Evolutionary conservation across 306 rosid species (phyloP), one percentile per base, ranked within the genome.

Genomic region (Boehmeria nivea): DNA sequence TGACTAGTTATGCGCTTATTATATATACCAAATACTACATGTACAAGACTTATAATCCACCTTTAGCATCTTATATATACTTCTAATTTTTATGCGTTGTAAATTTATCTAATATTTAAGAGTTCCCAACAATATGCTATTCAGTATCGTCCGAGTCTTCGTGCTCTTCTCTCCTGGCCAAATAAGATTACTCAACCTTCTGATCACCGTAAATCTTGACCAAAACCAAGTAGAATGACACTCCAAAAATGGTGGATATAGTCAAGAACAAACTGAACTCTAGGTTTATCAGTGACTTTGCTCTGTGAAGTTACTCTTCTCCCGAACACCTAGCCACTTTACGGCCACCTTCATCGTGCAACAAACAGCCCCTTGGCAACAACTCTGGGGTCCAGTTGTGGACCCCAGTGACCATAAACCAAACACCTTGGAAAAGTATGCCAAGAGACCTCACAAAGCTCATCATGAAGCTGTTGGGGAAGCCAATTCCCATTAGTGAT

Each of bases 191-290:
- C 34, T 28, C 34, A 3, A 28, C 3, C 34, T 28, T 28, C 8
- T 28, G 34, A 28, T 11, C 62, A 8, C 8, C 34, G 8, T 28
- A 28, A 28, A 28, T 28, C 34, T 28, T 28, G 34, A 28, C 5
- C 34, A 28, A 8, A 28, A 28, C 34, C 34, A 28, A 8, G 34
- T 3, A 28, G 8, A 28, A 28, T 8, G 34, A 28, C 3, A 87
- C 49, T 0, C 73, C 74, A 1, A 80, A 76, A 64, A 68, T 13
- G 3, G 89, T 59, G 3, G 77, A 33, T 0, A 27, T 65, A 10
- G 81, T 75, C 38, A 91, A 34, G 46, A 39, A 73, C 94, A 91
- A 91, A 43, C 95, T 91, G 65, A 87, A 91, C 8, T 66, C 71
- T 24, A 91, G 72, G 52, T 72, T 82, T 8, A 91, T 75, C 3